A percentile compares a stretch with the other conserved stretches of the same genome.
phyloP scores from a whole-genome alignment of 164 flowering plant genomes.

The Echeveria elegans region DNA sequence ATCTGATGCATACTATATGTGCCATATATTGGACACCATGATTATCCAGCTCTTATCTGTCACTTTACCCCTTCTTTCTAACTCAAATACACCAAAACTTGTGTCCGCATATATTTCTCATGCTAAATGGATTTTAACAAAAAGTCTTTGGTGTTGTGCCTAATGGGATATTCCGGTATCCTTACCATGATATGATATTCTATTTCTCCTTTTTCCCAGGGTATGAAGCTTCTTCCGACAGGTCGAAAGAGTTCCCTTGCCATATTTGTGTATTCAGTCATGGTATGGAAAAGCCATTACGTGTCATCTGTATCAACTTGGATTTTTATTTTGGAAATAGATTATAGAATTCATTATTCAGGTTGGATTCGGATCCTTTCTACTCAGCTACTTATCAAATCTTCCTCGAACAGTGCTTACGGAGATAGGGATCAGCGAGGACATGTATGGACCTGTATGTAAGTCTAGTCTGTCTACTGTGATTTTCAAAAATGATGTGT shows the following conservation, averaged over 20 bases:
- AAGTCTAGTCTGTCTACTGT: slow-evolving; percentile 27
- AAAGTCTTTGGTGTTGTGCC: background rate
- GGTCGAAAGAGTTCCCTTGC: slow-evolving; percentile 74
- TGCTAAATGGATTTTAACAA: background rate
- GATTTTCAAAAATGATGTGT: background rate
- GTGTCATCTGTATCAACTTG: background rate
- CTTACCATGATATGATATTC: background rate
- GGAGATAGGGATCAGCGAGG: slow-evolving; percentile 71
- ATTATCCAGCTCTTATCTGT: background rate
- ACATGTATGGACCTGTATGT: slow-evolving; percentile 89
- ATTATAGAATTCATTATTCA: slow-evolving; percentile 18
- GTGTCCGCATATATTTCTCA: background rate
- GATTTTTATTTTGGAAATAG: background rate
- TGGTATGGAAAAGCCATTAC: slow-evolving; percentile 34
- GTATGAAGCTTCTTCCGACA: slow-evolving; percentile 93
- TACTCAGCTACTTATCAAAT: slow-evolving; percentile 52
- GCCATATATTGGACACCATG: background rate
- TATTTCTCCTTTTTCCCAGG: slow-evolving; percentile 60
- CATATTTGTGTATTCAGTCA: slow-evolving; percentile 55
- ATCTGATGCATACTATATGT: background rate
- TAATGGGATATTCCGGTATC: background rate
- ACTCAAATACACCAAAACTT: background rate
- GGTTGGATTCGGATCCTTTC: slow-evolving; percentile 77
- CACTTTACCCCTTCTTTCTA: background rate
- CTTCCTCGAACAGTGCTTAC: slow-evolving; percentile 38